phyloP scores from a whole-genome alignment of 2,329 filamentous ascomycete species.

The Sporothrix humicola region DNA sequence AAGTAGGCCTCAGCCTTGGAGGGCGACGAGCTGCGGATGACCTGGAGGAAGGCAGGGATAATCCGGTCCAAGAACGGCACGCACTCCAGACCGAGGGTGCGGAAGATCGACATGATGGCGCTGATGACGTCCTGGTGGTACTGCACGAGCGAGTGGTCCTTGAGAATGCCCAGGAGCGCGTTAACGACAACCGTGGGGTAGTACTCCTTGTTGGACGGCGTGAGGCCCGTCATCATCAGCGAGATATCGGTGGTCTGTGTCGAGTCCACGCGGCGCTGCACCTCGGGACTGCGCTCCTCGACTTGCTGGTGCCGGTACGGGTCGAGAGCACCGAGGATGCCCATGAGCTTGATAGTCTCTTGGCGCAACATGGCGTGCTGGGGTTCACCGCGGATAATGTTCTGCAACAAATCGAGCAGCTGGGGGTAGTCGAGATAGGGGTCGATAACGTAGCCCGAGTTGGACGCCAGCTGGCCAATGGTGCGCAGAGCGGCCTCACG shows the following conservation, averaged over 20 bases:
- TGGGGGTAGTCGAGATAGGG: slow-evolving; percentile 96
- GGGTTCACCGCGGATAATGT: slow-evolving; percentile 88
- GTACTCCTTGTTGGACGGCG: slow-evolving; percentile 96
- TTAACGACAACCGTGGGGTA: slow-evolving; percentile 98
- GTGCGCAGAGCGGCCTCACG: slow-evolving; percentile 90
- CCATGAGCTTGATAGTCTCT: slow-evolving; percentile 95
- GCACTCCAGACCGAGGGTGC: slow-evolving; percentile 93
- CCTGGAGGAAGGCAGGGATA: slow-evolving; percentile 87
- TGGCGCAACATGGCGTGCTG: slow-evolving; percentile 83
- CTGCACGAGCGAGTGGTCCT: slow-evolving; percentile 85
- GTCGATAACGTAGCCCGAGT: slow-evolving; percentile 95
- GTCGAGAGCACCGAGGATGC: slow-evolving; percentile 91
- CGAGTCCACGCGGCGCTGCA: slow-evolving; percentile 68
- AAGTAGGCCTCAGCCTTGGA: slow-evolving; percentile 93
- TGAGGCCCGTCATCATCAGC: slow-evolving; percentile 96
- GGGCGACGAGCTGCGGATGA: slow-evolving; percentile 80
- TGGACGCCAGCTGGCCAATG: slow-evolving; percentile 89
- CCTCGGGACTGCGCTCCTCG: slow-evolving; percentile 84
- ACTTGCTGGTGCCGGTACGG: slow-evolving; percentile 96
- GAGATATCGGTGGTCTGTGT: slow-evolving; percentile 87
- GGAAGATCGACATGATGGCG: slow-evolving; percentile 98
- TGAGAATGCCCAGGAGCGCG: slow-evolving; percentile 87
- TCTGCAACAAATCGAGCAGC: slow-evolving; percentile 87
- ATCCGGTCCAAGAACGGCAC: slow-evolving; percentile 94
- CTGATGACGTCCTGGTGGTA: slow-evolving; percentile 95